These are phyloP conservation scores for Violaceomyces palustris DNA, from an alignment of 1,284 basidiomycete species.

Conservation along the genomic window DNA sequence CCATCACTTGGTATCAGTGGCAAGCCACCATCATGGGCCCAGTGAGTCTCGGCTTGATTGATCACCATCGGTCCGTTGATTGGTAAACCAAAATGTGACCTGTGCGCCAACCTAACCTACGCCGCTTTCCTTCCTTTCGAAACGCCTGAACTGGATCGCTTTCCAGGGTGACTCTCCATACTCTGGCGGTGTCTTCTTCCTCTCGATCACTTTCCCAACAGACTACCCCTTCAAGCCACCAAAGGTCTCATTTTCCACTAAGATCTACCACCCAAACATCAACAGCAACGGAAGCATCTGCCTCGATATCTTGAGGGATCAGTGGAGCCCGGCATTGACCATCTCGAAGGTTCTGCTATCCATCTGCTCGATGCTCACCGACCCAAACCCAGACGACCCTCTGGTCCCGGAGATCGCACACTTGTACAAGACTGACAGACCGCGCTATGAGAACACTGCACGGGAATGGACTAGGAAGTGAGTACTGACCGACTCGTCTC, in stretches of 20 bases:
- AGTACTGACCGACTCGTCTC: constrained; percentile 7
- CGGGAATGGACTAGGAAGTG: constrained; percentile 53
- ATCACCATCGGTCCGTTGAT: too few species aligned
- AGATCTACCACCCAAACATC: constrained; percentile 89
- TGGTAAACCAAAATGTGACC: too few species aligned
- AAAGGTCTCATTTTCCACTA: constrained; percentile 98
- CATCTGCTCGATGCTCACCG: constrained; percentile 52
- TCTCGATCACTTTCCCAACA: constrained; percentile 65
- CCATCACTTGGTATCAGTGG: constrained; percentile 24
- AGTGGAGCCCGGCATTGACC: constrained; percentile 74
- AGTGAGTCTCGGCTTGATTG: constrained; percentile 6
- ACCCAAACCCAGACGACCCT: constrained; percentile 53
- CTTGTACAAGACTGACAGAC: constrained; percentile 51
- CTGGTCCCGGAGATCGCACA: constrained; percentile 52
- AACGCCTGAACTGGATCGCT: too few species aligned
- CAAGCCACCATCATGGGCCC: constrained; percentile 54
- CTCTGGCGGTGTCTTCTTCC: constrained; percentile 48
- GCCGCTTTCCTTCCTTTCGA: too few species aligned
- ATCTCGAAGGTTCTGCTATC: constrained; percentile 74
- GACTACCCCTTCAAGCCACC: constrained; percentile 64
- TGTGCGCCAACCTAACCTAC: too few species aligned
- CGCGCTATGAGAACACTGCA: constrained; percentile 52
- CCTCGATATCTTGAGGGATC: constrained; percentile 92
- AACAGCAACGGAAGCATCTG: constrained; percentile 98
- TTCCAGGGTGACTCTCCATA: constrained; percentile 43